phyloP scores from a whole-genome alignment of 129 eudicot species.

The Flaveria ramosissima region DNA sequence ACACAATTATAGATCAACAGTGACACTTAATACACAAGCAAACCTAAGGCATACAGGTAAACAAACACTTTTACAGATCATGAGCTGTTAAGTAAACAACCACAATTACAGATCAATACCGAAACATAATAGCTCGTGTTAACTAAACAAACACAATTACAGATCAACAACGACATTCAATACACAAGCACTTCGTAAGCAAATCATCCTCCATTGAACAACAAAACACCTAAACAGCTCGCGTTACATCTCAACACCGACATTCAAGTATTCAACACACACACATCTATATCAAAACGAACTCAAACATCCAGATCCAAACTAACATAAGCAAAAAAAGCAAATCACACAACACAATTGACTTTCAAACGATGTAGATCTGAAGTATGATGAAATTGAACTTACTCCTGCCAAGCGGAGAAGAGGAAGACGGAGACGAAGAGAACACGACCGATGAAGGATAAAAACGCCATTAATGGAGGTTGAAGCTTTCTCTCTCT shows the following conservation, averaged over 20 bases:
- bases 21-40: background rate
- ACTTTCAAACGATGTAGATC: conserved; percentile 48
- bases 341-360: background rate
- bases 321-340: background rate
- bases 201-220: background rate
- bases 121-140: background rate
- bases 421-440: conserved; percentile 77
- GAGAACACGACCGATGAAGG: conserved; percentile 74
- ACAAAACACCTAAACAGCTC: background rate
- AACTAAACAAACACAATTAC: background rate
- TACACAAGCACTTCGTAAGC: background rate
- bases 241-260: conserved; percentile 16
- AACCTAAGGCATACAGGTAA: conserved; percentile 5
- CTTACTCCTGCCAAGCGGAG: conserved; percentile 86
- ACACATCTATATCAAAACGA: no score
- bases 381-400: conserved; percentile 19
- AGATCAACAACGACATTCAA: conserved; percentile 17
- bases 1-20: conserved; percentile 23
- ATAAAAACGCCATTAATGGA: conserved; percentile 59
- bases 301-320: conserved; percentile 22
- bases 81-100: background rate
- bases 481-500: conserved; percentile 19
- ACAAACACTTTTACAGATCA: background rate
- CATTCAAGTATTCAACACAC: background rate
- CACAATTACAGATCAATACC: background rate